Percentiles rank a stretch among this genome's conserved stretches.
Evolutionary conservation across 2,329 filamentous ascomycete genomes (phyloP).

Genomic region (Huntiella moniliformis): DNA sequence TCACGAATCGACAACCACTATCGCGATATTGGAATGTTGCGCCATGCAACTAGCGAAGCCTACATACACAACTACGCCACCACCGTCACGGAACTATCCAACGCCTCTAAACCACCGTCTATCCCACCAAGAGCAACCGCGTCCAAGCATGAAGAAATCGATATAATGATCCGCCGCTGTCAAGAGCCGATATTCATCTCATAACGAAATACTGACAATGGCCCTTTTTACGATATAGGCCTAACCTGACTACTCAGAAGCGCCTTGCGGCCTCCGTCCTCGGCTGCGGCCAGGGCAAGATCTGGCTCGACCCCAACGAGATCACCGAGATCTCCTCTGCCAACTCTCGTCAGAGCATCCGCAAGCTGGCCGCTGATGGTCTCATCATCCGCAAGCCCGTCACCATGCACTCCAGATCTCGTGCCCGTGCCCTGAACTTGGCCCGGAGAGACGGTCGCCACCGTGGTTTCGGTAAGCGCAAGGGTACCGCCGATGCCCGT

Average conservation of each 20-base stretch:
- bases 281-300: conserved; percentile 99
- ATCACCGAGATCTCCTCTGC: conserved; percentile 98
- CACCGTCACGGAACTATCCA: not conserved
- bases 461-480: conserved; percentile 99
- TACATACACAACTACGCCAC: not conserved
- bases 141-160: not conserved
- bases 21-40: too few relatives aligned
- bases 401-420: conserved; percentile 97
- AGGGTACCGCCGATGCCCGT: conserved; percentile 99
- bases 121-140: not conserved
- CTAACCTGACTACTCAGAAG: conserved; percentile 99
- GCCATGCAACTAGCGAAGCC: not conserved
- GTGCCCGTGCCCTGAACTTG: conserved; percentile 86
- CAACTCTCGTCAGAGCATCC: conserved; percentile 99
- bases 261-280: conserved; percentile 97
- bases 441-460: conserved; percentile 91
- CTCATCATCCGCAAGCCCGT: conserved; percentile 99
- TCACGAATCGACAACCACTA: too few relatives aligned
- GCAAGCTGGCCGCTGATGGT: conserved; percentile 98
- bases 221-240: conserved; percentile 37
- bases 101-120: not conserved
- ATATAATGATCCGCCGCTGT: not conserved
- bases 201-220: conserved; percentile 7
- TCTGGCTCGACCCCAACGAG: conserved; percentile 99
- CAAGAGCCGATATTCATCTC: too few relatives aligned